phyloP scores from a whole-genome alignment of 257 asterid genomes.

The Scutellaria barbata region DNA sequence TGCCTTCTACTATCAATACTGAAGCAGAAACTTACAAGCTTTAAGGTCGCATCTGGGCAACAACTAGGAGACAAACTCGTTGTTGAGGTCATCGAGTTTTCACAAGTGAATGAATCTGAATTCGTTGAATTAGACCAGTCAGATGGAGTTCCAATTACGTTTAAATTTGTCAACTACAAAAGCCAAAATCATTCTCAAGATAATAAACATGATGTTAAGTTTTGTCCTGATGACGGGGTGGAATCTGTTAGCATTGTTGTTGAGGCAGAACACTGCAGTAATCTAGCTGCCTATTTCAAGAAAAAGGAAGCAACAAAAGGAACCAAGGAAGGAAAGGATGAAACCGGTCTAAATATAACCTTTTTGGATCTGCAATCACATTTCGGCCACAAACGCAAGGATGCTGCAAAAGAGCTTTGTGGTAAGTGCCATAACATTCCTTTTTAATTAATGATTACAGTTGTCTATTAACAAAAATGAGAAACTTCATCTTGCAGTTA shows the following conservation, averaged over 20 bases:
- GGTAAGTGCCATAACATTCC: background rate
- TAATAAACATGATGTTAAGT: background rate
- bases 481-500: background rate
- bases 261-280: too few species aligned
- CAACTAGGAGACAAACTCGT: slow-evolving; percentile 6
- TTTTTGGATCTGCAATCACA: too few species aligned
- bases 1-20: background rate
- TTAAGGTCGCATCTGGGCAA: background rate
- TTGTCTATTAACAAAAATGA: background rate
- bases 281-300: background rate
- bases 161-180: background rate
- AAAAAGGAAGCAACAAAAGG: background rate
- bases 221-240: too few species aligned
- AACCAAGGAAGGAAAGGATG: background rate
- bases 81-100: slow-evolving; percentile 1
- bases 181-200: background rate
- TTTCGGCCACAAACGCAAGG: background rate
- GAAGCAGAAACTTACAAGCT: background rate
- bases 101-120: background rate
- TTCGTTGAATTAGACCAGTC: background rate
- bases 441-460: background rate
- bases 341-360: background rate
- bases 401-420: background rate
- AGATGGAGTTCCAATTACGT: background rate
- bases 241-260: too few species aligned